These are phyloP conservation scores for Hypericum androsaemum DNA, from an alignment of 345 rosid species.

Conservation along the genomic window DNA sequence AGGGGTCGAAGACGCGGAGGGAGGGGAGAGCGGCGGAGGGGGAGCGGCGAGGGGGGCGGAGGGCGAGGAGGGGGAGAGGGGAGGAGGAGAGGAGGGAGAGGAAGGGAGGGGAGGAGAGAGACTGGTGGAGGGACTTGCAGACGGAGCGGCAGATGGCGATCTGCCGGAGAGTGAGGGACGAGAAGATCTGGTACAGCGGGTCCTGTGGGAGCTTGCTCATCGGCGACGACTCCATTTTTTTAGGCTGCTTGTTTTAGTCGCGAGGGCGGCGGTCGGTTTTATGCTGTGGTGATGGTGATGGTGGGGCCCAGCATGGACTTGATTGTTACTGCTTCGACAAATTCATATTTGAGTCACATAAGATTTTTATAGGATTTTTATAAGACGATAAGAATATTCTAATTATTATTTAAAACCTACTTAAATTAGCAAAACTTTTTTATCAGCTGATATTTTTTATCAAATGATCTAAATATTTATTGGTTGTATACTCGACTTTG, in stretches of 20 bases:
- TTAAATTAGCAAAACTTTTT: too few species aligned
- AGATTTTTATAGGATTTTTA: too few species aligned
- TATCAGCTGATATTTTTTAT: too few species aligned
- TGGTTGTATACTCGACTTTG: too few species aligned
- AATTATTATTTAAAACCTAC: too few species aligned
- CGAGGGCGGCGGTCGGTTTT: neutral
- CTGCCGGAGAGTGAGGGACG: slow-evolving; percentile 64
- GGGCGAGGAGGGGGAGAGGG: slow-evolving; percentile 48
- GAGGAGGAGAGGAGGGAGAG: slow-evolving; percentile 21
- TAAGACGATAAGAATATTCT: too few species aligned
- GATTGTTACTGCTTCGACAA: too few species aligned
- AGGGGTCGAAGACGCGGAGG: slow-evolving; percentile 64
- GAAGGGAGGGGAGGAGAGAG: slow-evolving; percentile 32
- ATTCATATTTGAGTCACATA: too few species aligned
- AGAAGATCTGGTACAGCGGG: slow-evolving; percentile 71
- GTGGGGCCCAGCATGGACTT: too few species aligned
- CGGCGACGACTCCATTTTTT: slow-evolving; percentile 17
- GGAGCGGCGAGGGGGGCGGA: slow-evolving; percentile 11
- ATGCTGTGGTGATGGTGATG: too few species aligned
- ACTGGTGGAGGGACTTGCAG: slow-evolving; percentile 48
- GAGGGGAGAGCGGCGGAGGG: slow-evolving; percentile 16
- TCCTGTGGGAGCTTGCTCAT: slow-evolving; percentile 63
- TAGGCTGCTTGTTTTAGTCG: neutral
- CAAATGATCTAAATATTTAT: too few species aligned
- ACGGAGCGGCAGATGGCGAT: slow-evolving; percentile 65